Evolutionary conservation across 306 rosid species (phyloP), one percentile per base, ranked within the genome.

Genomic region (Lathyrus sativus): DNA sequence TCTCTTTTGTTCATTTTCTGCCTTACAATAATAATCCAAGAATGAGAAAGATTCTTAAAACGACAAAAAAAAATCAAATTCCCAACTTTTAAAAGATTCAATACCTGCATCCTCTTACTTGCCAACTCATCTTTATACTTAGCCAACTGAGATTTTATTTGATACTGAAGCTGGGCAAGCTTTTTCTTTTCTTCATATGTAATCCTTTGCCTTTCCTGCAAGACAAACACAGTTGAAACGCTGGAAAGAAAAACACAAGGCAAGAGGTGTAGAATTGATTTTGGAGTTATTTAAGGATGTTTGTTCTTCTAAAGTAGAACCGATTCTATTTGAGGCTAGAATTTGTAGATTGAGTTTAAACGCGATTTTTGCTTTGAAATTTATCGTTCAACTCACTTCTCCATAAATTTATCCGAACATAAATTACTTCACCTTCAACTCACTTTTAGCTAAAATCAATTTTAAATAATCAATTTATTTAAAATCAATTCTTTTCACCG

Each of bases 131-230:
- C 97, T 62, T 87, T 95, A 62, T 90, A 95, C 44, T 86, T 88
- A 73, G 97, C 97, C 90, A 90, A 81, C 46, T 95, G 97, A 42
- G 95, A 87, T 78, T 95, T 95, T 17, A 89, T 85, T 78, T 95
- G 97, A 18, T 95, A 96, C 71, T 95, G 92, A 85, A 87, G 95
- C 76, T 95, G 99, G 38, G 89, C 89, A 11, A 95, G 85, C 78
- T 95, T 95, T 71, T 87, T 95, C 71, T 95, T 96, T 79, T 95
- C 97, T 19, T 95, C 99, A 76, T 95, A 95, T 62, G 87, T 76
- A 41, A 91, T 87, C 84, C 89, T 87, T 77, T 90, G 95, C 59
- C 96, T 88, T 79, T 95, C 99, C 97, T 95, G 85, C 39, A 65
- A 71, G 15, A 67, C 60, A 72, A 82, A 19, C 70, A 31, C 60